A percentile compares a stretch with the other conserved stretches of the same genome.
These are phyloP conservation scores for Berberis thunbergii DNA, from an alignment of 164 flowering plant species.

Conservation along the genomic window DNA sequence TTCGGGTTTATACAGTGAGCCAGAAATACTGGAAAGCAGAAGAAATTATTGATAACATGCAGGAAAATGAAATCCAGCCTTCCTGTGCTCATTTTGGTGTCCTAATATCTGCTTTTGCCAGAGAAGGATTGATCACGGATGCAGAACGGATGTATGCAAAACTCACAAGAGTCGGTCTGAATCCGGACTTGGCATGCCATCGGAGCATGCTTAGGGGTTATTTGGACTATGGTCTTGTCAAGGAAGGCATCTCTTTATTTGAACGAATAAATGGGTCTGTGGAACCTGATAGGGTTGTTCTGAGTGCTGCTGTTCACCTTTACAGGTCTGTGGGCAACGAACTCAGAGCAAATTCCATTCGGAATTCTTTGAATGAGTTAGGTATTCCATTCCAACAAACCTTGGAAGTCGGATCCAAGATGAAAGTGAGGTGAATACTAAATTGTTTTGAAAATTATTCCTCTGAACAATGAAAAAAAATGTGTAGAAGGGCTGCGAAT, in stretches of 20 bases:
- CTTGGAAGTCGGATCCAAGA: conserved; percentile 49
- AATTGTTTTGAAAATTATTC: no score
- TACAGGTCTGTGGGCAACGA: conserved; percentile 44
- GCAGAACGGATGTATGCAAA: conserved; percentile 52
- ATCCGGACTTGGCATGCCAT: conserved; percentile 45
- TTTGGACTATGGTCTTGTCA: conserved; percentile 53
- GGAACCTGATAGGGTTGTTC: conserved; percentile 45
- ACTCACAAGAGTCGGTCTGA: conserved; percentile 28
- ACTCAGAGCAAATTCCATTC: conserved; percentile 30
- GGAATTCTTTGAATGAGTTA: conserved; percentile 42
- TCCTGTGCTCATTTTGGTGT: conserved; percentile 47
- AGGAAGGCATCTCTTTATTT: conserved; percentile 55
- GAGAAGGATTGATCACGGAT: conserved; percentile 46
- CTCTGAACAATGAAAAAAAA: no score
- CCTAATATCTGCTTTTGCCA: conserved; percentile 39
- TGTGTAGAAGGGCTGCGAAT: no score
- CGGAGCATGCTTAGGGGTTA: conserved; percentile 62
- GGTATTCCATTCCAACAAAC: conserved; percentile 37
- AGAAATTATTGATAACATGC: conserved; percentile 45
- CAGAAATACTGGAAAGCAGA: conserved; percentile 55
- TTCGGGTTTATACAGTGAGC: conserved; percentile 47
- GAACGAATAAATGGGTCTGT: conserved; percentile 28
- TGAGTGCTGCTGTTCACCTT: conserved; percentile 69
- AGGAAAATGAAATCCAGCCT: conserved; percentile 34
- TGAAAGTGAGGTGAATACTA: neutral